Evolutionary conservation across 2,329 filamentous ascomycete species (phyloP).

Genomic region (Emydomyces testavorans): DNA sequence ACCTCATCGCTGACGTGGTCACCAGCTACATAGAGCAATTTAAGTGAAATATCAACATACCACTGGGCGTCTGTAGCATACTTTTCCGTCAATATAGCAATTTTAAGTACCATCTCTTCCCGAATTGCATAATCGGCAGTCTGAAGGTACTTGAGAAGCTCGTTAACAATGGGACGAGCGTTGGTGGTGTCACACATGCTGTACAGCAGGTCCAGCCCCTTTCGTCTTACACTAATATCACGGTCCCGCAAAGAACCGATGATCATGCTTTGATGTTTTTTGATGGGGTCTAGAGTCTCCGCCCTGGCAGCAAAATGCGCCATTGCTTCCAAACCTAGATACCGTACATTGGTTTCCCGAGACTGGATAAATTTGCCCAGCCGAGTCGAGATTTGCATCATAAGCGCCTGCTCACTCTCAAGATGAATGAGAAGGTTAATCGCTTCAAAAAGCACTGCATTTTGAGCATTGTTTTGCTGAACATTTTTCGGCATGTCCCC

Average conservation of each 20-base stretch:
- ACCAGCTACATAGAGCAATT: constrained; percentile 88
- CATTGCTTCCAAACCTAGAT: constrained; percentile 93
- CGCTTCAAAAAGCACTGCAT: constrained; percentile 93
- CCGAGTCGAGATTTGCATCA: constrained; percentile 88
- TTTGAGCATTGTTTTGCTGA: constrained; percentile 97
- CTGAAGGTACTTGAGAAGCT: constrained; percentile 86
- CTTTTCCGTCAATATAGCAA: constrained; percentile 95
- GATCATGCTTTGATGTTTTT: constrained; percentile 94
- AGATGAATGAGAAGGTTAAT: constrained; percentile 98
- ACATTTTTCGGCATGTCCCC: constrained; percentile 96
- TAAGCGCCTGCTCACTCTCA: constrained; percentile 83
- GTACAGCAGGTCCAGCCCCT: constrained; percentile 90
- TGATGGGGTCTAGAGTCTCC: constrained; percentile 92
- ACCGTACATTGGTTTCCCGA: constrained; percentile 91
- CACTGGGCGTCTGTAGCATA: constrained; percentile 97
- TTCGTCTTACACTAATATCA: constrained; percentile 92
- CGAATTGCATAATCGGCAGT: constrained; percentile 95
- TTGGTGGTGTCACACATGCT: constrained; percentile 99
- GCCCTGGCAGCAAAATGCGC: constrained; percentile 88
- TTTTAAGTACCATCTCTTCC: constrained; percentile 98
- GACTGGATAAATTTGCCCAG: constrained; percentile 94
- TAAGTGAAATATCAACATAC: constrained; percentile 96
- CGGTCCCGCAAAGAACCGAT: constrained; percentile 86
- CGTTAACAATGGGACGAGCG: constrained; percentile 81
- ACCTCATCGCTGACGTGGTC: constrained; percentile 98